Base-by-base conservation (phyloP, 73 alveolate species). In the Paramecium biaurelia region DNA sequence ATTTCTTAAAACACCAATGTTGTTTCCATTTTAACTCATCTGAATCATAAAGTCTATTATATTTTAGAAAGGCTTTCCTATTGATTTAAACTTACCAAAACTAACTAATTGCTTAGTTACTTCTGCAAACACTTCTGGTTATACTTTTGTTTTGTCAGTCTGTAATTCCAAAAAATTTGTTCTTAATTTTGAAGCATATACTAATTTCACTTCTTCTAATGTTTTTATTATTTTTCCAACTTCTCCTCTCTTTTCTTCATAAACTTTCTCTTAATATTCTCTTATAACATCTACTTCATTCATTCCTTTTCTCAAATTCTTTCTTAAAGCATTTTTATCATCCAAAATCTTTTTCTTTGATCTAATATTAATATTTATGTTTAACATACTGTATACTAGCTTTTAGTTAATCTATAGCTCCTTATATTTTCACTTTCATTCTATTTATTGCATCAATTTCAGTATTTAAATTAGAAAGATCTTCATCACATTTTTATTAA, bases 291-390 rank as follows among this genome's bases (percentile, higher is more conserved):
- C 90, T 1, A 79, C 74, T 24, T 79, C 70, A 41, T 47, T 47
- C 70, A 79, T 47, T 43, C 74, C 90, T 79, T 79, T 79, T 79
- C 76, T 79, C 23, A 79, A 45, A 30, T 79, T 42, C 72, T 47
- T 79, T 79, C 90, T 79, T 18, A 43, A 30, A 23, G 45, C 47
- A 23, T 79, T 14, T 43, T 79, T 42, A 43, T 79, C 90, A 14
- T 45, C 23, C 5, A 79, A 34, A 7, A 24, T 47, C 74, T 79
- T 30, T 45, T 79, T 43, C 74, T 79, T 79, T 28, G 86, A 72
- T 34, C 86, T 72, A 34, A 32, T n/a, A n/a, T 26, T 20, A 34
- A 72, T 34, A 28, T 14, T 35, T 28, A 35, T 2, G 6, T 34
- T 72, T 28, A 53, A 53, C 30, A 37, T 79, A 79, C 74, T 79